Conservation (phyloP, 306 rosid species). For the Neltuma alba region DNA sequence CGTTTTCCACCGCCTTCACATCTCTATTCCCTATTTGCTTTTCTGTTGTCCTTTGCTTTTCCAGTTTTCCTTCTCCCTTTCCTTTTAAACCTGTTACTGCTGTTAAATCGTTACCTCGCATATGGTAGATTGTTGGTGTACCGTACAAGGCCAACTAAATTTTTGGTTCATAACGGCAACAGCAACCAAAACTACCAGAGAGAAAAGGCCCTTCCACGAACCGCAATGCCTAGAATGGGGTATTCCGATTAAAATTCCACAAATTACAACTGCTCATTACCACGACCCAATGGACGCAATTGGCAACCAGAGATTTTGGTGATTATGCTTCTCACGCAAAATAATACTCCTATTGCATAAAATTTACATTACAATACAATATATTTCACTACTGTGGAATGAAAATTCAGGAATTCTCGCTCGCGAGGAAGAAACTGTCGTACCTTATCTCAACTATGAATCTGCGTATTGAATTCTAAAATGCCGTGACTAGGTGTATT, state of each 20-base stretch:
- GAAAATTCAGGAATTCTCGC: constrained; percentile 7
- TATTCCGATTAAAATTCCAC: background rate
- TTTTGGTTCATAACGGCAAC: constrained; percentile 1
- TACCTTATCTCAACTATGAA: constrained; percentile 8
- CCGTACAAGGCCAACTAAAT: constrained; percentile 24
- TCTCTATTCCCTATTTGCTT: background rate
- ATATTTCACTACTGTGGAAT: background rate
- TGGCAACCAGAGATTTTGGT: background rate
- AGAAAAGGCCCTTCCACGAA: background rate
- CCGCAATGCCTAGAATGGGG: background rate
- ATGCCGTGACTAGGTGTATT: constrained; percentile 25
- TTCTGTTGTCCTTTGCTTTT: background rate
- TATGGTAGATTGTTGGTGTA: background rate
- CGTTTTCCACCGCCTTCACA: background rate
- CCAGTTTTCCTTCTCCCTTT: background rate
- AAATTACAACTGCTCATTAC: too few relatives aligned
- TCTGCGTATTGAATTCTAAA: background rate
- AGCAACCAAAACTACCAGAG: background rate
- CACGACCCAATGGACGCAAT: background rate
- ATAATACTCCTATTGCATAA: background rate
- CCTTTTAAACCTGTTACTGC: background rate
- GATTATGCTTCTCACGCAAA: constrained; percentile 7
- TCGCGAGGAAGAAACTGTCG: constrained; percentile 13
- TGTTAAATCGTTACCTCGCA: background rate
- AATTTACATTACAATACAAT: constrained; percentile 10